Evolutionary conservation across 202 grass and related monocot genomes (phyloP).

Genomic region (Dendrocalamus latiflorus): DNA sequence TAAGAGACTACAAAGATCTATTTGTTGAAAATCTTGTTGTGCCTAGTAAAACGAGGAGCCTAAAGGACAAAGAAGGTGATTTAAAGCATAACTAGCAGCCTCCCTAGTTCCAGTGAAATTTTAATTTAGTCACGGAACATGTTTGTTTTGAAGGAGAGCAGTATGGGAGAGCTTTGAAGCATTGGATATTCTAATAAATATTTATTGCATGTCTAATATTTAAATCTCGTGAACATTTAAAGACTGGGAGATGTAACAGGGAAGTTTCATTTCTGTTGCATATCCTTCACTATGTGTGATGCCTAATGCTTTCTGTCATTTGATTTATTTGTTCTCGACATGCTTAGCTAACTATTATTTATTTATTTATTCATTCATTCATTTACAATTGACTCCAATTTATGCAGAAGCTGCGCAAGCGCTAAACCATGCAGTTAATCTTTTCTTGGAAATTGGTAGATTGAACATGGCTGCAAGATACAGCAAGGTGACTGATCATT

Average conservation of each 20-base stretch:
- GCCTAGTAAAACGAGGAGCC: neutral
- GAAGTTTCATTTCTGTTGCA: neutral
- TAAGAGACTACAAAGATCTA: neutral
- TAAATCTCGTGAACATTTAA: neutral
- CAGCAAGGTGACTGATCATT: slow-evolving; percentile 60
- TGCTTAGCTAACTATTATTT: neutral
- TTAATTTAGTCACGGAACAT: neutral
- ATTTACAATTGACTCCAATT: neutral
- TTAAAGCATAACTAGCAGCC: neutral
- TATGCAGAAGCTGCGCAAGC: slow-evolving; percentile 68
- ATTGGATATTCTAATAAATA: neutral
- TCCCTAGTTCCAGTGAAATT: neutral
- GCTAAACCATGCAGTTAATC: slow-evolving; percentile 64
- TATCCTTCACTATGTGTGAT: neutral
- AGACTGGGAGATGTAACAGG: neutral
- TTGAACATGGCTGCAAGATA: slow-evolving; percentile 95
- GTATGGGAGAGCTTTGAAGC: neutral
- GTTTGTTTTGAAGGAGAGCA: neutral
- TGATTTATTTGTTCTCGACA: neutral
- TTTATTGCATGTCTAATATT: neutral
- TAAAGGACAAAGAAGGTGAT: neutral
- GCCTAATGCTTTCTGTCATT: neutral
- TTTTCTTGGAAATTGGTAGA: slow-evolving; percentile 86
- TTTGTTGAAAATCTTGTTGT: neutral
- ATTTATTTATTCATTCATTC: neutral